Base-by-base conservation (phyloP, 2,329 filamentous ascomycete genomes). In the Myriosclerotinia duriaeana region DNA sequence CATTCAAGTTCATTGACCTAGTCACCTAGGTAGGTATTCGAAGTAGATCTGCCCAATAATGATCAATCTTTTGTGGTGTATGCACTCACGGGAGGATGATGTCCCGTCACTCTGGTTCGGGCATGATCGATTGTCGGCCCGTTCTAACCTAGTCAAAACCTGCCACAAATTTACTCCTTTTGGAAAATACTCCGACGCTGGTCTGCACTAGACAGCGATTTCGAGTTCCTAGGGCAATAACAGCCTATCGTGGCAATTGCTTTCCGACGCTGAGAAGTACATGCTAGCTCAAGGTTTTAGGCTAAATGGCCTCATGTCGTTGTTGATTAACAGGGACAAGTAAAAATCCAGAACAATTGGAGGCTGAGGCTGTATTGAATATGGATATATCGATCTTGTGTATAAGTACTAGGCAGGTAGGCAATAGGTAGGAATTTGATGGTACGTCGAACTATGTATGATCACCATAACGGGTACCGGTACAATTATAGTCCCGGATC, bases 21-120 rank as follows among this genome's bases (percentile, higher is more conserved):
- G n/a, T n/a, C n/a, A n/a, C n/a, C n/a, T n/a, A n/a, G n/a, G n/a
- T n/a, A n/a, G n/a, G n/a, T n/a, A 40, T 40, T 40, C 3, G 38
- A 40, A 8, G 11, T 40, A 40, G 38, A 40, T 40, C 8, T 22
- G 26, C 38, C 26, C n/a, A 56, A 56, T 26, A 56, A 56, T 26
- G 26, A 26, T 26, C 26, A 26, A 26, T 26, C n/a, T 40, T 40
- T 30, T 46, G n/a, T 34, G 36, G n/a, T 26, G 22, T 26, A 38
- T 22, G 26, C 36, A 56, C 50, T 38, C 14, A 26, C 40, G 61
- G 44, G 46, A 17, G 61, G n/a, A 20, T 53, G 26, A 56, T 56
- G 61, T 56, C 61, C 61, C 61, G 42, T 64, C 52, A 56, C 50
- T 30, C 38, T 64, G 61, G 61, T 64, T 64, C 61, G 52, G 61